A percentile compares a stretch with the other conserved stretches of the same genome.
Conservation (phyloP, 805 yeast species). For the Lachancea dasiensis region DNA sequence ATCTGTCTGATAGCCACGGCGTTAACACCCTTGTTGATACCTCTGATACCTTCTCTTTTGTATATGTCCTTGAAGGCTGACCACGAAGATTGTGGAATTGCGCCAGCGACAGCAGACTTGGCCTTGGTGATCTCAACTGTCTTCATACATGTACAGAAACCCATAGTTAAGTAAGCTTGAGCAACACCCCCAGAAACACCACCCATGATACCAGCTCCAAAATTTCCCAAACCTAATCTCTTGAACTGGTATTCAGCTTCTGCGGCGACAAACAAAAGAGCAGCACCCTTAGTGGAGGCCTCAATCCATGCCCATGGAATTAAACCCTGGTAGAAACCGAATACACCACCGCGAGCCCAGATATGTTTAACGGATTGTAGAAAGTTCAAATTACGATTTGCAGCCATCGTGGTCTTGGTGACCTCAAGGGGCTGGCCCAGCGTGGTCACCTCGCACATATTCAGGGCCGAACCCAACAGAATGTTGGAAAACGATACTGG, state of each 20-base stretch:
- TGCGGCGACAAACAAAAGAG: constrained; percentile 81
- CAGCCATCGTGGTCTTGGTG: constrained; percentile 96
- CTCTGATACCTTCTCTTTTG: constrained; percentile 80
- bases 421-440: constrained; percentile 98
- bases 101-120: constrained; percentile 70
- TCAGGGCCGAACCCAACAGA: constrained; percentile 87
- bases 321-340: constrained; percentile 94
- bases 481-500: constrained; percentile 86
- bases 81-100: constrained; percentile 66
- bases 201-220: constrained; percentile 87
- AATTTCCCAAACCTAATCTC: constrained; percentile 58
- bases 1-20: constrained; percentile 98
- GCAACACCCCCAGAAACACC: constrained; percentile 96
- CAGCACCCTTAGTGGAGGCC: constrained; percentile 99
- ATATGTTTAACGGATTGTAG: constrained; percentile 64
- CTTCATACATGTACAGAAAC: constrained; percentile 98
- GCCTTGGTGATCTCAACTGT: constrained; percentile 94
- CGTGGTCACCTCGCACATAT: constrained; percentile 87
- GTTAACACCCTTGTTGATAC: constrained; percentile 95
- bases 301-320: constrained; percentile 99
- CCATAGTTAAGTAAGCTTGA: constrained; percentile 94
- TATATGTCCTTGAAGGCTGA: constrained; percentile 83
- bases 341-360: constrained; percentile 89
- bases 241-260: constrained; percentile 82
- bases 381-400: constrained; percentile 71